Percentiles rank a stretch among this genome's conserved stretches.
These are phyloP conservation scores for Podaxis sp. DNA, from an alignment of 768 basidiomycete species.

Conservation along the genomic window DNA sequence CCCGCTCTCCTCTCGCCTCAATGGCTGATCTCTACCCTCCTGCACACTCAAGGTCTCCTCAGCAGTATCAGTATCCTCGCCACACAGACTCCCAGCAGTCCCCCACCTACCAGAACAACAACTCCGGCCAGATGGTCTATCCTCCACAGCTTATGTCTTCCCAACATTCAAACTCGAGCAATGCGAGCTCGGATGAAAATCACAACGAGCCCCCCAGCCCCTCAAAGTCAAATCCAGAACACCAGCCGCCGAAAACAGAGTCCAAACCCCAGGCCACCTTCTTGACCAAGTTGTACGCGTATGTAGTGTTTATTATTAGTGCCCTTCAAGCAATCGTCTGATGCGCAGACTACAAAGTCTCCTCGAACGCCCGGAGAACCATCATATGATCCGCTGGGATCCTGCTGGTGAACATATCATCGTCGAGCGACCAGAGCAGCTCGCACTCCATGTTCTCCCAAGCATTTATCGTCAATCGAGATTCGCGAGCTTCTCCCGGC, in stretches of 20 bases:
- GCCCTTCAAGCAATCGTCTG: not conserved
- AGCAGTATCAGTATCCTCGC: constrained; percentile 18
- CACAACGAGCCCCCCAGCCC: constrained; percentile 49
- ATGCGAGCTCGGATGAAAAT: constrained; percentile 42
- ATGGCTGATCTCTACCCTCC: constrained; percentile 62
- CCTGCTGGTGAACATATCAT: constrained; percentile 92
- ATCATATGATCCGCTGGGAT: constrained; percentile 97
- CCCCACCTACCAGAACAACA: constrained; percentile 26
- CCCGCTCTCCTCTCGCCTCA: constrained; percentile 26
- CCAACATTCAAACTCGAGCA: constrained; percentile 39
- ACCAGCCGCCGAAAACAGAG: constrained; percentile 60
- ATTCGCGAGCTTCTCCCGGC: constrained; percentile 96
- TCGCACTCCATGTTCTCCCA: constrained; percentile 91
- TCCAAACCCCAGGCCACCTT: constrained; percentile 92
- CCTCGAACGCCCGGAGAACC: constrained; percentile 88
- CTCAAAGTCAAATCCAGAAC: constrained; percentile 35
- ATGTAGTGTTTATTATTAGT: constrained; percentile 30
- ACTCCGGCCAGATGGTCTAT: constrained; percentile 31
- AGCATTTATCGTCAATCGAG: constrained; percentile 94
- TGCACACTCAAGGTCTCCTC: constrained; percentile 27
- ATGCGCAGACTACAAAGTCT: constrained; percentile 45
- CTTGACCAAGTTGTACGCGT: constrained; percentile 96
- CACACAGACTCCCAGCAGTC: constrained; percentile 17
- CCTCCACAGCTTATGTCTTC: constrained; percentile 35
- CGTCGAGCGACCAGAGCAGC: constrained; percentile 90